These are phyloP conservation scores for Rhizophagus clarus DNA, from an alignment of 192 early-diverging fungal species.

Conservation along the genomic window DNA sequence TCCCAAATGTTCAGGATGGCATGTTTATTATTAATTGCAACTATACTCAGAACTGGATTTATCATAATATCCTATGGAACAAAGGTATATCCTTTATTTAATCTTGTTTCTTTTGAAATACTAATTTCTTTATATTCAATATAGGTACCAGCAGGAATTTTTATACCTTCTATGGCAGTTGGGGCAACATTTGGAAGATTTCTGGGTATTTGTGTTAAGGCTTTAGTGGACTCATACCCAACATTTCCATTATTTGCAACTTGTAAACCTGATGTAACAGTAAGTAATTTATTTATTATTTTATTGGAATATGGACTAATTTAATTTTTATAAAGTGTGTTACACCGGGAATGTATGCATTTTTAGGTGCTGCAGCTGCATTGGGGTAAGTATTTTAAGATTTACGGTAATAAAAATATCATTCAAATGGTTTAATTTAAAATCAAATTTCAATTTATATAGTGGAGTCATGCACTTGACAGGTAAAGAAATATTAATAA, in stretches of 20 bases:
- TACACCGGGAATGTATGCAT: slow-evolving; percentile 93
- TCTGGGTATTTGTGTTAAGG: slow-evolving; percentile 81
- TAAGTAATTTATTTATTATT: slow-evolving; percentile 6
- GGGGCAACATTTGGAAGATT: slow-evolving; percentile 91
- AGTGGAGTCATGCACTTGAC: slow-evolving; percentile 47
- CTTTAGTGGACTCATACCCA: slow-evolving; percentile 64
- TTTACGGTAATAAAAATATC: neutral
- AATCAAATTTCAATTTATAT: neutral
- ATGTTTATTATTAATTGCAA: slow-evolving; percentile 55
- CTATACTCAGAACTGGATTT: slow-evolving; percentile 53
- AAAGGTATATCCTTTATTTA: slow-evolving; percentile 14
- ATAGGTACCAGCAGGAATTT: slow-evolving; percentile 85
- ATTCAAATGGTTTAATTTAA: neutral
- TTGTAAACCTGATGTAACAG: slow-evolving; percentile 72
- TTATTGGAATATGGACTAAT: neutral
- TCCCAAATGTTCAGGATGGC: slow-evolving; percentile 42
- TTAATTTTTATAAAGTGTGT: slow-evolving; percentile 60
- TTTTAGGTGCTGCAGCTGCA: slow-evolving; percentile 90
- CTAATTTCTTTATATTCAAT: slow-evolving; percentile 33
- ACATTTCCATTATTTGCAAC: slow-evolving; percentile 68
- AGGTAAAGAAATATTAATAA: neutral
- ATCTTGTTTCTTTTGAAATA: neutral
- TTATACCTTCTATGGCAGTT: slow-evolving; percentile 94
- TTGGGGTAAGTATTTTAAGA: slow-evolving; percentile 43
- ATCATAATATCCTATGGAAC: slow-evolving; percentile 65